Base-by-base conservation (phyloP, 768 basidiomycete genomes). In the Phlebiopsis gigantea region DNA sequence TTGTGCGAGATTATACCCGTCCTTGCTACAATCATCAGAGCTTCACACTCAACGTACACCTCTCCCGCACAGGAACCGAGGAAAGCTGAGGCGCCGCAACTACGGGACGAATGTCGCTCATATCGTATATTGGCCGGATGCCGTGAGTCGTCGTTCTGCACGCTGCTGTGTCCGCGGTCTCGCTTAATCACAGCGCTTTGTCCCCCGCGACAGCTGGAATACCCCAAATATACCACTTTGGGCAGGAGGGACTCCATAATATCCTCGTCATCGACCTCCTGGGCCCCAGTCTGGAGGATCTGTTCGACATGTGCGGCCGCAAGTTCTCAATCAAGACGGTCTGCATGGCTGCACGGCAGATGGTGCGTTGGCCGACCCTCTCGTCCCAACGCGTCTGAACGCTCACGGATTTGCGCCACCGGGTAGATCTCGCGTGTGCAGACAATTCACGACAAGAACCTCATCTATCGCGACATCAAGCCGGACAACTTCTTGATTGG, bases 401-500 rank as follows among this genome's bases (percentile, higher is more conserved):
- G 34, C 62, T 49, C 31, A n/a, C n/a, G 28, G 28, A 24, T 43
- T 45, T n/a, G 25, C 24, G 29, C 8, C 21, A 39, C 28, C 26
- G 14, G 58, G 22, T 65, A 98, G 96, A 78, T 99, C 57, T 84
- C 91, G 49, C 86, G 97, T 65, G 94, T 97, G 19, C 96, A 98
- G 72, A 96, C 90, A 17, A 98, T 99, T 52, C 97, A 99, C 73
- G 96, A 98, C 74, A 98, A 98, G 81, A 98, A 97, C 73, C 84
- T 99, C 66, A 98, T 99, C 65, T 98, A 99, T 71, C 90, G 97
- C 55, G 97, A 99, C 71, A 98, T 99, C 77, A 99, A 99, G 72
- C 97, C 97, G 9, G 97, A 98, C 76, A 99, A 99, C 74, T 99
- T 99, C 71, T 82, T 99, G 63, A 88, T 98, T 68, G 97, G 97